Evolutionary conservation across 2,329 filamentous ascomycete species (phyloP).

Genomic region (Cercospora sp.): DNA sequence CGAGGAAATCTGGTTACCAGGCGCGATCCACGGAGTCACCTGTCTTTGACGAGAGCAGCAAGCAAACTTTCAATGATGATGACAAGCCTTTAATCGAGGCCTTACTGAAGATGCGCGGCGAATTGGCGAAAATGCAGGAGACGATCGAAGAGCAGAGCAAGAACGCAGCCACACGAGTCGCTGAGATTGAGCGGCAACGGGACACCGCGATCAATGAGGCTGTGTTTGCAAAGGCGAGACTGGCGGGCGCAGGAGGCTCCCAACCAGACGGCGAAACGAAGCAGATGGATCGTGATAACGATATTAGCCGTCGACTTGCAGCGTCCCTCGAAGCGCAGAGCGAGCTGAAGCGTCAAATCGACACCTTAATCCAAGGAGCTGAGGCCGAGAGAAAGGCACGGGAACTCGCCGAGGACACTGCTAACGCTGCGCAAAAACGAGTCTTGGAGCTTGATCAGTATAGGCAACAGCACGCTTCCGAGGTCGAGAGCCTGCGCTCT

Average conservation of each 20-base stretch:
- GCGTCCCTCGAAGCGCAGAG: slow-evolving; percentile 73
- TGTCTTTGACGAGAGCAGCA: slow-evolving; percentile 70
- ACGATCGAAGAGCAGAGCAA: slow-evolving; percentile 87
- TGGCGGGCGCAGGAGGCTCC: slow-evolving; percentile 70
- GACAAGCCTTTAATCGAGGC: slow-evolving; percentile 91
- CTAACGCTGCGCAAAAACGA: slow-evolving; percentile 76
- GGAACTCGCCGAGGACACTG: slow-evolving; percentile 83
- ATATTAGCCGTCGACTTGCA: slow-evolving; percentile 82
- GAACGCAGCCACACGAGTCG: slow-evolving; percentile 82
- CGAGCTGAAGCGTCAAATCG: slow-evolving; percentile 75
- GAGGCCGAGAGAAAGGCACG: slow-evolving; percentile 78
- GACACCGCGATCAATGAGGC: slow-evolving; percentile 94
- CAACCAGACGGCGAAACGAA: slow-evolving; percentile 53
- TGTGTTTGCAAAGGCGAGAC: slow-evolving; percentile 88
- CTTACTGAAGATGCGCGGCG: slow-evolving; percentile 83
- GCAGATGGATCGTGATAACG: slow-evolving; percentile 66
- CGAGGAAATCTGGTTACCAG: slow-evolving; percentile 83
- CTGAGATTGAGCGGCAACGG: slow-evolving; percentile 90
- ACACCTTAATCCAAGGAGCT: slow-evolving; percentile 67
- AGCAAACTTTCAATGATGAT: slow-evolving; percentile 84
- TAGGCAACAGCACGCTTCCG: slow-evolving; percentile 77
- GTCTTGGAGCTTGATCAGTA: slow-evolving; percentile 81
- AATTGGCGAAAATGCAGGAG: slow-evolving; percentile 83
- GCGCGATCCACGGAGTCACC: slow-evolving; percentile 60
- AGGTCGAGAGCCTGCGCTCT: slow-evolving; percentile 80